Evolutionary conservation across 2,329 filamentous ascomycete species (phyloP).

Genomic region (Chrysoporthe deuterocubensis): DNA sequence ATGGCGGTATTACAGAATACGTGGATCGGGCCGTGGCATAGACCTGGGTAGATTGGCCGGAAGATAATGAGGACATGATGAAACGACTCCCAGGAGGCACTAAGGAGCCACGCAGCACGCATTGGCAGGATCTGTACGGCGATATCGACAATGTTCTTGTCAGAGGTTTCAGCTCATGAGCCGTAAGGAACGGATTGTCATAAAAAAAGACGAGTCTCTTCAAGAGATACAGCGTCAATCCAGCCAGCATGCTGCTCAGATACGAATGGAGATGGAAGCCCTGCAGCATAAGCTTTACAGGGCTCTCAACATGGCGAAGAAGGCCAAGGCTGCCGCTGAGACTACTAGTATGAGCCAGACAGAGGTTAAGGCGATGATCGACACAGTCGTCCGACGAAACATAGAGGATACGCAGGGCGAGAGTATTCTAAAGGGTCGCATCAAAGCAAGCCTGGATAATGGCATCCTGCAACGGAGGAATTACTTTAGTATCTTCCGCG

Average conservation of each 20-base stretch:
- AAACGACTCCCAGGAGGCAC: slow-evolving; percentile 10
- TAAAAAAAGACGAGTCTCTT: slow-evolving; percentile 55
- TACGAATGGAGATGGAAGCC: slow-evolving; percentile 46
- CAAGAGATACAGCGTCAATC: slow-evolving; percentile 46
- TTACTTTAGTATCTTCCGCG: slow-evolving; percentile 69
- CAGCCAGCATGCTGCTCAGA: slow-evolving; percentile 42
- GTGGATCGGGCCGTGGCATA: slow-evolving; percentile 39
- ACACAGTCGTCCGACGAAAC: slow-evolving; percentile 47
- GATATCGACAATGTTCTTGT: slow-evolving; percentile 41
- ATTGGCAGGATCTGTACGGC: slow-evolving; percentile 28
- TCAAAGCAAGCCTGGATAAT: slow-evolving; percentile 48
- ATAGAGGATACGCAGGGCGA: slow-evolving; percentile 52
- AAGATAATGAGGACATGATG: slow-evolving; percentile 48
- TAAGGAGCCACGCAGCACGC: slow-evolving; percentile 13
- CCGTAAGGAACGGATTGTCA: slow-evolving; percentile 45
- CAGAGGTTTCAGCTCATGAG: slow-evolving; percentile 31
- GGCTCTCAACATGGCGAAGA: slow-evolving; percentile 34
- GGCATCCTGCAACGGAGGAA: slow-evolving; percentile 66
- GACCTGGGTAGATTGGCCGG: slow-evolving; percentile 58
- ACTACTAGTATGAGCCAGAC: slow-evolving; percentile 41
- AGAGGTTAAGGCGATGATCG: slow-evolving; percentile 48
- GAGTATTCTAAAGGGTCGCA: slow-evolving; percentile 50
- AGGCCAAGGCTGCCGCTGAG: slow-evolving; percentile 37
- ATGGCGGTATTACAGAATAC: slow-evolving; percentile 13
- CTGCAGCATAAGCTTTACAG: slow-evolving; percentile 38